Base-by-base conservation (phyloP, 768 basidiomycete species). In the Clitopilus passeckerianus region DNA sequence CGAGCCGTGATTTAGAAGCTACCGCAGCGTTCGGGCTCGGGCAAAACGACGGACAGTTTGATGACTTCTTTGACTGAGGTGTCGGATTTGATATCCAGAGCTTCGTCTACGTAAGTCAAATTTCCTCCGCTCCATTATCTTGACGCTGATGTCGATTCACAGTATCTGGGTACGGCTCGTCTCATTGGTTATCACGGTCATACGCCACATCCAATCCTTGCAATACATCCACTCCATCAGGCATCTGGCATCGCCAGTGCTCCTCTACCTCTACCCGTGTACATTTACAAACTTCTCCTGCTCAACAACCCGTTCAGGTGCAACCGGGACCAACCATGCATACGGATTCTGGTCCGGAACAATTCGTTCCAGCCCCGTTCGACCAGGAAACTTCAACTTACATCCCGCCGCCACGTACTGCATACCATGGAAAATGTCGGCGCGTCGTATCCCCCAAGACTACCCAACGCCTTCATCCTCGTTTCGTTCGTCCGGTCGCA, bases 141-240 rank as follows among this genome's bases (percentile, higher is more conserved):
- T 23, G 14, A 18, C 23, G 61, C 34, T 57, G 35, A 57, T 53
- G 24, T 22, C 34, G n/a, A 30, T 24, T 15, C 44, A n/a, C 62
- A 95, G 91, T 87, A 95, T 0, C 81, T 98, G 77, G 95, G 93
- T 0, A 95, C 96, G 88, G 95, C 94, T 0, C 80, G 94, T 67
- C 77, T 98, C 7, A 82, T 95, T 65, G 94, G 93, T 30, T 95
- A 98, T 68, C 86, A 97, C 20, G 81, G 81, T 8, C 76, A 92
- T 9, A 73, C 79, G 1, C 64, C 80, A 3, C 79, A 82, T 54
- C 80, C 82, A 0, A 70, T 80, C 10, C 67, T 71, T 1, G 95
- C 90, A 0, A 70, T 96, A 1, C 82, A 87, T 0, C 78, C 93
- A 43, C 83, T 98, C n/a, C 81, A 86, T 53, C 84, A 83, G 33